Conservation (phyloP, 164 flowering plant genomes). For the Vitis riparia region DNA sequence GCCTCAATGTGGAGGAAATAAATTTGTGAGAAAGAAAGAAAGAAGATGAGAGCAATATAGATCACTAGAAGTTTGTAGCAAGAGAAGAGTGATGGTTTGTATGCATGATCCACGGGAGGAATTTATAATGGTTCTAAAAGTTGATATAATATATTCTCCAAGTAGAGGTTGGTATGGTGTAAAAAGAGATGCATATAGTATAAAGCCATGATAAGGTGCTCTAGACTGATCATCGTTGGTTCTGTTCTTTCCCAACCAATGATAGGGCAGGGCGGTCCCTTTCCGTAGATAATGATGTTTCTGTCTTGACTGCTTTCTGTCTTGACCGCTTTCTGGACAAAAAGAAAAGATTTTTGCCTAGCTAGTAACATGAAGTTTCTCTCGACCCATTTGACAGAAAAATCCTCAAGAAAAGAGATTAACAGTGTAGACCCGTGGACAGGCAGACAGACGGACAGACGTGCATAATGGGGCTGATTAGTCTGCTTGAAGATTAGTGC, state of each 20-base stretch:
- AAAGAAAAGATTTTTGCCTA: neutral
- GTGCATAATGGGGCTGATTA: neutral
- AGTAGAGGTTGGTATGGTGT: slow-evolving; percentile 10
- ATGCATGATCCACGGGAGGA: slow-evolving; percentile 1
- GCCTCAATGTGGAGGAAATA: neutral
- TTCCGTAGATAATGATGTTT: slow-evolving; percentile 13
- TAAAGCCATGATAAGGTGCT: slow-evolving; percentile 31
- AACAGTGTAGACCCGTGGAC: too few relatives aligned
- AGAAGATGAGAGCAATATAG: neutral
- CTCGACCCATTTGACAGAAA: neutral
- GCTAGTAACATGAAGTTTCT: neutral
- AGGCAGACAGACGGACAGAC: too few relatives aligned
- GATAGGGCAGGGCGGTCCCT: slow-evolving; percentile 6
- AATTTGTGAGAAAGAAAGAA: neutral
- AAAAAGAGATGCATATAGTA: slow-evolving; percentile 17
- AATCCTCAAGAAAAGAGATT: too few relatives aligned
- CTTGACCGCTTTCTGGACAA: slow-evolving; percentile 17
- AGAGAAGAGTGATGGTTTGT: neutral
- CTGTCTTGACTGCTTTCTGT: slow-evolving; percentile 22
- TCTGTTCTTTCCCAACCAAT: slow-evolving; percentile 27
- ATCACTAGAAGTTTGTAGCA: too few relatives aligned
- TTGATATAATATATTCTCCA: slow-evolving; percentile 11
- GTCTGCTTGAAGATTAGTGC: slow-evolving; percentile 17
- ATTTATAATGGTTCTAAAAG: slow-evolving; percentile 20
- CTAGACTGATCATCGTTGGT: slow-evolving; percentile 13